Evolutionary conservation across 2,329 filamentous ascomycete genomes (phyloP), one percentile per base, ranked within the genome.

Genomic region (Plenodomus lindquistii): DNA sequence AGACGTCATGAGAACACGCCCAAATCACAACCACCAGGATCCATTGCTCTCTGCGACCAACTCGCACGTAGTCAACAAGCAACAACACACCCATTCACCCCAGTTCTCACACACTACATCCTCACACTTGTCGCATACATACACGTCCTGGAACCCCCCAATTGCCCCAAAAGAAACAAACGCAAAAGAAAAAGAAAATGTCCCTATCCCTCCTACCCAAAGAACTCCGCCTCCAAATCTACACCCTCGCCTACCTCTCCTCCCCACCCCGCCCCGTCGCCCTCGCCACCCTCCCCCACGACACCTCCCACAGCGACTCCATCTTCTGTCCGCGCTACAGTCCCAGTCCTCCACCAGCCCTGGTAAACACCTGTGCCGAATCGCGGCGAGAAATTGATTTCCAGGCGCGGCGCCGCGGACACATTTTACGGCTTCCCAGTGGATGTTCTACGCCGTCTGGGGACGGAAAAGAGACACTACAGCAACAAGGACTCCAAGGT

Each of bases 201-300:
- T 57, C 55, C n/a, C 42, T 62, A n/a, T 46, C 44, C 18, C 20
- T 17, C 15, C 48, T 64, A 7, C 61, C 61, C 18, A 64, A 64
- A 29, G 61, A 64, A 22, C 40, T 64, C 3, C 61, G 61, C 13
- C 45, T 64, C n/a, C 50, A 59, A 9, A 58, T 64, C 18, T 64
- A 59, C 59, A 36, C 49, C 15, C 50, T 52, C 8, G 54, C 36
- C 16, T 64, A 62, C 42, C 53, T 55, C 20, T 36, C 49, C n/a
- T 48, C 61, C 18, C 48, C 54, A 5, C 55, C 59, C 40, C 59
- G 61, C 9, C 47, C 58, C 7, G 59, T 64, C 21, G 54, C 55
- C 3, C 36, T 64, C 17, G 40, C 48, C 22, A 62, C 57, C 2
- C 43, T 40, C 18, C 36, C 41, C 2, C 61, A 64, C 40, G 37